Evolutionary conservation across 1,284 basidiomycete genomes (phyloP).

Genomic region (Malassezia equina): DNA sequence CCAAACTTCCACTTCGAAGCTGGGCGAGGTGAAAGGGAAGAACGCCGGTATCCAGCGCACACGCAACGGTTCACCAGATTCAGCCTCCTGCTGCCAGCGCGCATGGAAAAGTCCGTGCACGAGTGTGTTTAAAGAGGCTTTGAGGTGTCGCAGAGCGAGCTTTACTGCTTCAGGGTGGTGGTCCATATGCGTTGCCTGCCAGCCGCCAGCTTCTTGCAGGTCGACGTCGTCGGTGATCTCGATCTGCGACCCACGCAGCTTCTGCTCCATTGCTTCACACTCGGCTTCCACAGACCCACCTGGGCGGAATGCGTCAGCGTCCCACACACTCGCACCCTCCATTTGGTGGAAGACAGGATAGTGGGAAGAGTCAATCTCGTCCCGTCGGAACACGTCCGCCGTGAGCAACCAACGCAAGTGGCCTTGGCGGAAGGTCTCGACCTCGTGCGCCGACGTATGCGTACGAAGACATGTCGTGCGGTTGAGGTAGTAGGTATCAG

Average conservation of each 20-base stretch:
- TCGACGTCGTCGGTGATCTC: constrained; percentile 75
- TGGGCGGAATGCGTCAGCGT: constrained; percentile 49
- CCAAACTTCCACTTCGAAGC: constrained; percentile 94
- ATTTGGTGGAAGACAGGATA: constrained; percentile 99
- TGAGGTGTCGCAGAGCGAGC: constrained; percentile 71
- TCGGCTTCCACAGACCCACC: constrained; percentile 51
- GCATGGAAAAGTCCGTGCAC: constrained; percentile 66
- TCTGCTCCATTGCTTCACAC: constrained; percentile 55
- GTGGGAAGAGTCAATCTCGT: constrained; percentile 94
- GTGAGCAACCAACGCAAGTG: constrained; percentile 77
- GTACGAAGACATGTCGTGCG: constrained; percentile 80
- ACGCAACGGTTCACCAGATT: constrained; percentile 57
- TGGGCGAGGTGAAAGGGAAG: constrained; percentile 95
- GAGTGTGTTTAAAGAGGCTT: constrained; percentile 79
- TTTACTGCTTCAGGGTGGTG: constrained; percentile 48
- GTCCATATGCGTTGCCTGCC: constrained; percentile 66
- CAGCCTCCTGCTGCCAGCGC: constrained; percentile 46
- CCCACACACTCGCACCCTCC: constrained; percentile 79
- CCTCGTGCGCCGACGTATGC: constrained; percentile 94
- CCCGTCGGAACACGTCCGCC: constrained; percentile 95
- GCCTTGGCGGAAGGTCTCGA: constrained; percentile 72
- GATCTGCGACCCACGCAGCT: constrained; percentile 54
- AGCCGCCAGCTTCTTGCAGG: constrained; percentile 62
- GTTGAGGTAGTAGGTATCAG: constrained; percentile 96
- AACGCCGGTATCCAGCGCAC: constrained; percentile 96